Percentiles rank a stretch among this genome's conserved stretches.
Conservation (phyloP, 345 rosid genomes). For the Arabidopsis arenosa region DNA sequence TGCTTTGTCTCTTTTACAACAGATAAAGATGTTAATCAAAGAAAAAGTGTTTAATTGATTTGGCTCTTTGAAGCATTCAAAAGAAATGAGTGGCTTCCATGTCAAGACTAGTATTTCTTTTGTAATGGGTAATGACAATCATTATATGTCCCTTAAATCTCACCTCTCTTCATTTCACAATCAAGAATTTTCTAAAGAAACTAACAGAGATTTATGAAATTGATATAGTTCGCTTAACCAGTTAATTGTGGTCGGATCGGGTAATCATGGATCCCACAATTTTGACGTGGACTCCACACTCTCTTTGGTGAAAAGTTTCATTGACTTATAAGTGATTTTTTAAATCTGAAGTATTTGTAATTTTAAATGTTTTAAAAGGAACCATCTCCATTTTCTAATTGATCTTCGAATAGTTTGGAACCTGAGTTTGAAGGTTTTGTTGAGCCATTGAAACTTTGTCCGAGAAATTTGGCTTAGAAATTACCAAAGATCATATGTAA, state of each 20-base stretch:
- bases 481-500: too few relatives aligned
- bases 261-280: conserved; percentile 43
- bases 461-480: too few relatives aligned
- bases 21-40: not conserved
- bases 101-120: conserved; percentile 43
- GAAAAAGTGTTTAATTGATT: conserved; percentile 10
- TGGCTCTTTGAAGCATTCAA: conserved; percentile 39
- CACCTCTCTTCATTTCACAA: conserved; percentile 17
- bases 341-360: too few relatives aligned
- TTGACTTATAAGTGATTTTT: too few relatives aligned
- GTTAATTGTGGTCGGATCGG: not conserved
- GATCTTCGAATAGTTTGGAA: too few relatives aligned
- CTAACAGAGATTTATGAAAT: conserved; percentile 3
- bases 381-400: too few relatives aligned
- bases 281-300: conserved; percentile 44
- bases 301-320: not conserved
- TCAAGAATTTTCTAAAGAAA: conserved; percentile 11
- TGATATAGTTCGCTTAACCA: not conserved
- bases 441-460: too few relatives aligned
- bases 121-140: conserved; percentile 12
- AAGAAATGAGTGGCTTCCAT: conserved; percentile 47
- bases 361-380: too few relatives aligned
- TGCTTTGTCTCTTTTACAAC: conserved; percentile 36
- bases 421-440: too few relatives aligned
- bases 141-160: conserved; percentile 2